A percentile compares a stretch with the other conserved stretches of the same genome.
These are phyloP conservation scores for Neofusicoccum parvum DNA, from an alignment of 2,329 filamentous ascomycete genomes.

Conservation along the genomic window DNA sequence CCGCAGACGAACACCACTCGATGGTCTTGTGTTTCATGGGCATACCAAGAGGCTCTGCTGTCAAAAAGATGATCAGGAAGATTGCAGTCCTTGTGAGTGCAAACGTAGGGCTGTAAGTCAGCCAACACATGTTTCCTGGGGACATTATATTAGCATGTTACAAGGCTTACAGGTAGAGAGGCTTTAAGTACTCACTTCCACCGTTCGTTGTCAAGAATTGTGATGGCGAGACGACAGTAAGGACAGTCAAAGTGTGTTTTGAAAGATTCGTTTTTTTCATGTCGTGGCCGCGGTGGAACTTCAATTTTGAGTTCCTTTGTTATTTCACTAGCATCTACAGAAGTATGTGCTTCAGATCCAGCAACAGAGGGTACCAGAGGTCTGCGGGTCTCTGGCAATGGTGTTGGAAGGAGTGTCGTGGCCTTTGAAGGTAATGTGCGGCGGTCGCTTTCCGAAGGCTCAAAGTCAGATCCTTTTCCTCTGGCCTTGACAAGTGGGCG, in stretches of 20 bases:
- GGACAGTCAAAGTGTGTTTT: conserved; percentile 4
- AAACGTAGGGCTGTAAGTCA: conserved; percentile 24
- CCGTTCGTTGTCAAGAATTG: background rate
- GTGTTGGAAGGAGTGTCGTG: background rate
- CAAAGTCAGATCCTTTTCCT: background rate
- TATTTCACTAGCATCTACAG: background rate
- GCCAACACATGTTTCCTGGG: conserved; percentile 21
- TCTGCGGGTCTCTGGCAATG: background rate
- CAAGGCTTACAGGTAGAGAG: background rate
- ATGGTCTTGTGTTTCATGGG: conserved; percentile 23
- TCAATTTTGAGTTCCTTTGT: background rate
- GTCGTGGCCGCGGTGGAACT: background rate
- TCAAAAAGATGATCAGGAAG: conserved; percentile 20
- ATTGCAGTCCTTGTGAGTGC: conserved; percentile 21
- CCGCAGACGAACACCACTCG: conserved; percentile 22
- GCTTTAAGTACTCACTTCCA: background rate
- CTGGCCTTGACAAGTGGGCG: background rate
- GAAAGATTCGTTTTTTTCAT: background rate
- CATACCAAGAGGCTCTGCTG: conserved; percentile 22
- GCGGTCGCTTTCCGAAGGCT: background rate
- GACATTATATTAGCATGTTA: background rate
- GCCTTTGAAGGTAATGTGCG: background rate
- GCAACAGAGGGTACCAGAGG: background rate
- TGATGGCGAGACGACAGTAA: conserved; percentile 9
- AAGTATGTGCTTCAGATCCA: background rate